Evolutionary conservation across 2,329 filamentous ascomycete genomes (phyloP).

Genomic region (Paraconiothyrium brasiliense): DNA sequence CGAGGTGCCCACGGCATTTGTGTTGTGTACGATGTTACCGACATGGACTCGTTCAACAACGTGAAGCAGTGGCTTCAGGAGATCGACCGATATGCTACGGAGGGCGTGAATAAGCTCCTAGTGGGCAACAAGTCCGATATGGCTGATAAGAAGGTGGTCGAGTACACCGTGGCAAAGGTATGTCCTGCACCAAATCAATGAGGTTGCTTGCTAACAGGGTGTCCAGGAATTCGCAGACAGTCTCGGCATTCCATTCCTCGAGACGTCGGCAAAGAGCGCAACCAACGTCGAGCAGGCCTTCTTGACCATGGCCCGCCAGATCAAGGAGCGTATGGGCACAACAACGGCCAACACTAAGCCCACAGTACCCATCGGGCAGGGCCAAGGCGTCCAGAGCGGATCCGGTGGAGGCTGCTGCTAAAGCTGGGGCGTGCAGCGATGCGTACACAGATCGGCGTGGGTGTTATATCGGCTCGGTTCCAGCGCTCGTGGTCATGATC

Average conservation of each 20-base stretch:
- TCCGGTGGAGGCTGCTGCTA: constrained; percentile 93
- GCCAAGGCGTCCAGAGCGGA: constrained; percentile 90
- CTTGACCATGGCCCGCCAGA: constrained; percentile 99
- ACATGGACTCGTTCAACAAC: constrained; percentile 99
- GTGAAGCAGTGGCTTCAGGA: constrained; percentile 99
- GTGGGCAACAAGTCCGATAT: constrained; percentile 99
- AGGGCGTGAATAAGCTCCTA: constrained; percentile 99
- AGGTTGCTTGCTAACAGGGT: constrained; percentile 26
- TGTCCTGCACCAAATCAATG: constrained; percentile 34
- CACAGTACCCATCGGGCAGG: constrained; percentile 93
- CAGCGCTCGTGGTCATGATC: constrained; percentile 45
- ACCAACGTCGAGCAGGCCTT: constrained; percentile 99
- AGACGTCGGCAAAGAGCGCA: constrained; percentile 99
- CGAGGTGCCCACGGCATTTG: constrained; percentile 98
- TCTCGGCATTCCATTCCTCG: constrained; percentile 98
- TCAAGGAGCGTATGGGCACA: constrained; percentile 99
- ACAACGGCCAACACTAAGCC: constrained; percentile 98
- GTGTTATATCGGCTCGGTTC: constrained; percentile 37
- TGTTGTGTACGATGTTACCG: constrained; percentile 99
- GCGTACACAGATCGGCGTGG: constrained; percentile 39
- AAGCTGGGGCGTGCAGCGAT: constrained; percentile 42
- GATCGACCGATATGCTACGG: constrained; percentile 98
- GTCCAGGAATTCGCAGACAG: constrained; percentile 96
- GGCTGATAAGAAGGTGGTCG: constrained; percentile 99
- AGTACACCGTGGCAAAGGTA: constrained; percentile 99